A percentile compares a stretch with the other conserved stretches of the same genome.
Conservation (phyloP, 352 stramenopile species). For the Phytopythium cucurbitacearum region DNA sequence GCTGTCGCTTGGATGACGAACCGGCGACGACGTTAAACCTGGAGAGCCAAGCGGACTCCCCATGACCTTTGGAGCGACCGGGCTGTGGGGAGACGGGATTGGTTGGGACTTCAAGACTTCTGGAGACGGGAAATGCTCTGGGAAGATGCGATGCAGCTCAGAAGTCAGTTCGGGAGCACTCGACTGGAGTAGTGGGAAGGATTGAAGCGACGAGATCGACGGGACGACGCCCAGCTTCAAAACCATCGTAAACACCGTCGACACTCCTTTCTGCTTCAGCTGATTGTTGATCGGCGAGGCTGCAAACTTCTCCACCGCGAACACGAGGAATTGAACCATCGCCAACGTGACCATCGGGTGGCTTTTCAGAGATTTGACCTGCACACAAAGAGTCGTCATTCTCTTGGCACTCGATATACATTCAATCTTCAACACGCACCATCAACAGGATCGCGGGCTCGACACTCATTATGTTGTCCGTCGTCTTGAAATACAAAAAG, state of each 20-base stretch:
- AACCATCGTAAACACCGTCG: constrained; percentile 65
- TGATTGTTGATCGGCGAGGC: constrained; percentile 63
- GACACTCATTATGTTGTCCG: constrained; percentile 80
- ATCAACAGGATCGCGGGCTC: constrained; percentile 82
- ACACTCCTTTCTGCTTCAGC: constrained; percentile 82
- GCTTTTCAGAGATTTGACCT: constrained; percentile 86
- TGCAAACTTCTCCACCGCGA: constrained; percentile 84
- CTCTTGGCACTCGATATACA: too few species aligned
- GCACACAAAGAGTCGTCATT: neutral
- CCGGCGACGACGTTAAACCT: constrained; percentile 26
- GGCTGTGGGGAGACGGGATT: constrained; percentile 24
- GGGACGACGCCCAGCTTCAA: constrained; percentile 72
- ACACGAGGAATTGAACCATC: constrained; percentile 85
- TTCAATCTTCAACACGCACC: constrained; percentile 23
- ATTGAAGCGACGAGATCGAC: constrained; percentile 66
- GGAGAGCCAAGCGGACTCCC: constrained; percentile 44
- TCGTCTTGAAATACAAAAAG: constrained; percentile 80
- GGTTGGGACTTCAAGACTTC: constrained; percentile 33
- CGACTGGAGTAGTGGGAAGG: constrained; percentile 67
- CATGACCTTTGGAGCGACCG: constrained; percentile 10
- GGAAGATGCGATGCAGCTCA: constrained; percentile 78
- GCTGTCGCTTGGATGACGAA: constrained; percentile 34
- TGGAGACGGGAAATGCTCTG: constrained; percentile 70
- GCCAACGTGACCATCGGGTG: constrained; percentile 76
- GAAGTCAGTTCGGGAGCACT: constrained; percentile 65